Evolutionary conservation across 2,329 filamentous ascomycete genomes (phyloP).

Genomic region (Aureobasidium melanogenum): DNA sequence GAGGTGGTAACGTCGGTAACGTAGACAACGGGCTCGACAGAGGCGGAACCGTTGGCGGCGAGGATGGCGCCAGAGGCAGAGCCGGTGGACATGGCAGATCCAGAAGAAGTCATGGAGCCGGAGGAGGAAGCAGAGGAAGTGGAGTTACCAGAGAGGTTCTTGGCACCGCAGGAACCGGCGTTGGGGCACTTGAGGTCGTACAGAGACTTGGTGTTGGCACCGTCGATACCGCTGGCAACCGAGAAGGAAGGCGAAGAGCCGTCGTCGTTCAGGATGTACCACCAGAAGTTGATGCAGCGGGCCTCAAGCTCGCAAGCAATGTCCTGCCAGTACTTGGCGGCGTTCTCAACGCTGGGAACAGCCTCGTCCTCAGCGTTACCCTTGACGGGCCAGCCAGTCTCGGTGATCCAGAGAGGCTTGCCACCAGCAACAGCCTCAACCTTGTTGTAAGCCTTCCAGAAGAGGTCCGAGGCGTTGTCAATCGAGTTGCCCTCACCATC

Average conservation of each 20-base stretch:
- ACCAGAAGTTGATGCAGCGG: constrained; percentile 52
- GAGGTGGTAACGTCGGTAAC: constrained; percentile 7
- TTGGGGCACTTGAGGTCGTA: constrained; percentile 53
- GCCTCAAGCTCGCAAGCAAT: constrained; percentile 65
- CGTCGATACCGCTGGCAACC: constrained; percentile 46
- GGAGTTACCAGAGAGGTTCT: constrained; percentile 12
- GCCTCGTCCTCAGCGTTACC: constrained; percentile 56
- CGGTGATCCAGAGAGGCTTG: constrained; percentile 77
- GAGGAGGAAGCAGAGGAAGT: constrained; percentile 9
- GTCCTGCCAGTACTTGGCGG: constrained; percentile 68
- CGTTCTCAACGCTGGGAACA: constrained; percentile 57
- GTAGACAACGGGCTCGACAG: constrained; percentile 6
- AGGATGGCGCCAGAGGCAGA: not conserved
- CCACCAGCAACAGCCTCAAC: constrained; percentile 51
- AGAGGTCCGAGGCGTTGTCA: constrained; percentile 54
- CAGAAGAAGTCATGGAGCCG: not conserved
- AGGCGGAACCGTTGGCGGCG: not conserved
- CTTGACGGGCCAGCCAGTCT: constrained; percentile 78
- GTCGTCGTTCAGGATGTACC: constrained; percentile 67
- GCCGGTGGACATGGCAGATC: constrained; percentile 3
- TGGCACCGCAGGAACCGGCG: constrained; percentile 6
- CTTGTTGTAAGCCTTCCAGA: constrained; percentile 57
- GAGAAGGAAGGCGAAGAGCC: constrained; percentile 57
- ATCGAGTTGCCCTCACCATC: constrained; percentile 59
- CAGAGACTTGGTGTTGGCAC: constrained; percentile 44